phyloP scores from a whole-genome alignment of 441 rosid genomes.

The Flueggea neowawraea region DNA sequence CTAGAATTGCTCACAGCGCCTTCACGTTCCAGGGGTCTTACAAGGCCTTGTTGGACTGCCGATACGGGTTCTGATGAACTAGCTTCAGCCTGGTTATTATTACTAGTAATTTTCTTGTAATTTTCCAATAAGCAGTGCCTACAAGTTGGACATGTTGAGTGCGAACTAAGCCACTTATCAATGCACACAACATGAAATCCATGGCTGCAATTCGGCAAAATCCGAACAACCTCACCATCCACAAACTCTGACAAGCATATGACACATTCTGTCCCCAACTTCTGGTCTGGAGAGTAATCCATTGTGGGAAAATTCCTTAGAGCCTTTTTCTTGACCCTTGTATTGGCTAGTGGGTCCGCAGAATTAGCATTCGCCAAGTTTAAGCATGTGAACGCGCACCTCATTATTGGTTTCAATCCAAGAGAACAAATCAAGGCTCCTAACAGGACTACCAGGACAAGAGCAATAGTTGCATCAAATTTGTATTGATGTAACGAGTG shows the following conservation, averaged over 20 bases:
- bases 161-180: slow-evolving; percentile 79
- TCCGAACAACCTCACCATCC: slow-evolving; percentile 59
- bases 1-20: slow-evolving; percentile 13
- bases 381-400: slow-evolving; percentile 53
- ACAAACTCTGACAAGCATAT: slow-evolving; percentile 60
- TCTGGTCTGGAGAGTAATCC: slow-evolving; percentile 43
- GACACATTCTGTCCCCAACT: slow-evolving; percentile 59
- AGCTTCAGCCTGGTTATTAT: background rate
- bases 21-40: slow-evolving; percentile 46
- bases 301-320: slow-evolving; percentile 51
- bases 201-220: slow-evolving; percentile 76
- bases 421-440: slow-evolving; percentile 62
- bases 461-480: slow-evolving; percentile 53
- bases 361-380: slow-evolving; percentile 20
- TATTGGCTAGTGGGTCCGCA: slow-evolving; percentile 39
- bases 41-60: slow-evolving; percentile 32
- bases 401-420: slow-evolving; percentile 45
- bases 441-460: slow-evolving; percentile 58
- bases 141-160: slow-evolving; percentile 85
- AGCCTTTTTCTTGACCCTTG: slow-evolving; percentile 56
- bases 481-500: slow-evolving; percentile 21
- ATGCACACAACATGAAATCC: slow-evolving; percentile 72
- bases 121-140: slow-evolving; percentile 63
- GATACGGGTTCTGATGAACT: background rate
- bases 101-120: slow-evolving; percentile 43